phyloP scores from a whole-genome alignment of 177 flowering plant species.

The Vitis hybrid region DNA sequence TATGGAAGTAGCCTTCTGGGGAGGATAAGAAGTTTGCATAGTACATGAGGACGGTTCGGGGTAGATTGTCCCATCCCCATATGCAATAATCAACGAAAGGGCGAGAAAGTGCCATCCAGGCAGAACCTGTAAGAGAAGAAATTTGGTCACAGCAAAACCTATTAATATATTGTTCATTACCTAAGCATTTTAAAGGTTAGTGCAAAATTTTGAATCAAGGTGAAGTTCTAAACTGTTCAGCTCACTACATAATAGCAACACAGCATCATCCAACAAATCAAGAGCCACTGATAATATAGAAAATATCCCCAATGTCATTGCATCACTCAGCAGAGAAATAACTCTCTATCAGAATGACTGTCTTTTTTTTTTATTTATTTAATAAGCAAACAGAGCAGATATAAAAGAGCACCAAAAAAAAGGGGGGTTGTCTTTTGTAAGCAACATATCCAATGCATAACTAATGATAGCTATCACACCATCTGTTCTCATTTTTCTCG shows the following conservation, averaged over 20 bases:
- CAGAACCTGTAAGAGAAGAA: conserved; percentile 49
- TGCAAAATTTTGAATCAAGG: neutral
- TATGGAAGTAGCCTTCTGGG: conserved; percentile 81
- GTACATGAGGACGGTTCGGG: conserved; percentile 70
- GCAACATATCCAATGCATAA: too few species aligned
- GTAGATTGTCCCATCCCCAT: conserved; percentile 81
- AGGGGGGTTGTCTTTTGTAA: too few species aligned
- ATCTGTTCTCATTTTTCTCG: too few species aligned
- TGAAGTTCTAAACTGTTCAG: neutral
- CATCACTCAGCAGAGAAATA: too few species aligned
- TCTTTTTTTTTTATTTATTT: too few species aligned
- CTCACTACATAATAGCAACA: too few species aligned
- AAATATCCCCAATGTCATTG: too few species aligned
- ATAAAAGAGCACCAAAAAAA: too few species aligned
- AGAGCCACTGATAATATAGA: too few species aligned
- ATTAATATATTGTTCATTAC: neutral
- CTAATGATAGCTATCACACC: too few species aligned
- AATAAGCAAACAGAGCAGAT: too few species aligned
- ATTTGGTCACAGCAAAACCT: neutral
- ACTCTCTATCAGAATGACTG: too few species aligned
- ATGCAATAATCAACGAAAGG: conserved; percentile 68
- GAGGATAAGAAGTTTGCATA: conserved; percentile 71
- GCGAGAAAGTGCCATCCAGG: conserved; percentile 75
- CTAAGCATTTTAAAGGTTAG: neutral
- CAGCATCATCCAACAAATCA: neutral